Conservation (phyloP, 768 basidiomycete genomes). For the Flagelloscypha sp. region DNA sequence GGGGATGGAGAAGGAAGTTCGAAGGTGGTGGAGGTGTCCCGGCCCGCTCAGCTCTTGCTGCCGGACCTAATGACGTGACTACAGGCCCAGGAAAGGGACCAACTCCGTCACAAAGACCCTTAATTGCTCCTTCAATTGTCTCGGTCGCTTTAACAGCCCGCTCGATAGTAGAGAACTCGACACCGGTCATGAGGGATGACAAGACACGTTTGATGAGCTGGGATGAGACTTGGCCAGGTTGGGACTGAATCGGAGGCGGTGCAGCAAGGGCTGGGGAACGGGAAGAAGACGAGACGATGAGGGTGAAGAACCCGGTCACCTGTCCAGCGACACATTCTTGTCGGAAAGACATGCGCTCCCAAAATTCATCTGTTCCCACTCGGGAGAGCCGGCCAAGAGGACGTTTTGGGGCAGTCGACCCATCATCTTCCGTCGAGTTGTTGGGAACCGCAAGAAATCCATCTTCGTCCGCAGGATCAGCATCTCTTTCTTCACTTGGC, state of each 20-base stretch:
- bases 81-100: slow-evolving; percentile 14
- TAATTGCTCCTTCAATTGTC: slow-evolving; percentile 59
- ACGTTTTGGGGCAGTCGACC: too few relatives aligned
- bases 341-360: slow-evolving; percentile 94
- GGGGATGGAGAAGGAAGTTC: slow-evolving; percentile 2
- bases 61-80: slow-evolving; percentile 10
- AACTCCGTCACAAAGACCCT: slow-evolving; percentile 65
- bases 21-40: slow-evolving; percentile 2
- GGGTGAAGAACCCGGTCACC: slow-evolving; percentile 88
- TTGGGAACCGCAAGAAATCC: slow-evolving; percentile 15
- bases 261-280: slow-evolving; percentile 14
- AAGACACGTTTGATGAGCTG: slow-evolving; percentile 66
- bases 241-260: slow-evolving; percentile 39
- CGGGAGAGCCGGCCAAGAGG: slow-evolving; percentile 47
- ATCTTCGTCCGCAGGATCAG: slow-evolving; percentile 15
- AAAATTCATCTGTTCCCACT: slow-evolving; percentile 76
- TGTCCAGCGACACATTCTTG: slow-evolving; percentile 91
- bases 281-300: slow-evolving; percentile 34
- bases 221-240: slow-evolving; percentile 53
- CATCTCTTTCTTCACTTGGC: slow-evolving; percentile 12
- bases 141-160: slow-evolving; percentile 62
- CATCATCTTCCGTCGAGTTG: slow-evolving; percentile 17
- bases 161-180: slow-evolving; percentile 68
- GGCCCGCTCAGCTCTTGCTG: slow-evolving; percentile 1
- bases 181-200: slow-evolving; percentile 57